A percentile compares a stretch with the other conserved stretches of the same genome.
Evolutionary conservation across 352 stramenopile species (phyloP).

Genomic region (Thalassiosira livingstoniorum): DNA sequence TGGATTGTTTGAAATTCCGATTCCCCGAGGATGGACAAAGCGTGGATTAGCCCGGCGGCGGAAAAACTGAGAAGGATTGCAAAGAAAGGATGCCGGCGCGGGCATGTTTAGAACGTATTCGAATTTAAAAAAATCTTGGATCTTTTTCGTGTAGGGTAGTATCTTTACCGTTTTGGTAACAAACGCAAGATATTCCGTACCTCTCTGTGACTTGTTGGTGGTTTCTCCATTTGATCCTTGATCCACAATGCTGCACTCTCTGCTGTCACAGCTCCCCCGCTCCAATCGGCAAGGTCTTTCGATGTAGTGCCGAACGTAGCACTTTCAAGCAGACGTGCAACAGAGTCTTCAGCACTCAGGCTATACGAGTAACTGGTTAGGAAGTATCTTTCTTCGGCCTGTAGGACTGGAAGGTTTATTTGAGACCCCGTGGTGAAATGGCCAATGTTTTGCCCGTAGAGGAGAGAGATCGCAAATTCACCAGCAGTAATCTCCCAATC

Average conservation of each 20-base stretch:
- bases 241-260: slow-evolving; percentile 53
- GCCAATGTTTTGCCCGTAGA: slow-evolving; percentile 47
- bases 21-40: slow-evolving; percentile 48
- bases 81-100: too few species aligned
- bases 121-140: too few species aligned
- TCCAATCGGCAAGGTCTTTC: slow-evolving; percentile 35
- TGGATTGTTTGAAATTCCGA: slow-evolving; percentile 54
- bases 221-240: slow-evolving; percentile 54
- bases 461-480: slow-evolving; percentile 54
- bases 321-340: slow-evolving; percentile 57
- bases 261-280: slow-evolving; percentile 23
- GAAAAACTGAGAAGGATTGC: too few species aligned
- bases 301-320: slow-evolving; percentile 64
- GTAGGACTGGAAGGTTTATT: slow-evolving; percentile 48
- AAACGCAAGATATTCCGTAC: too few species aligned
- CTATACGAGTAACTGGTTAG: slow-evolving; percentile 46
- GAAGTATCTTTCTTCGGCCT: slow-evolving; percentile 34
- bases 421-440: slow-evolving; percentile 45
- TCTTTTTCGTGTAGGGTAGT: too few species aligned
- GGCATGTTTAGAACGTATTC: too few species aligned
- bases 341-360: slow-evolving; percentile 25
- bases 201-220: slow-evolving; percentile 65
- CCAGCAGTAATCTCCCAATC: slow-evolving; percentile 62
- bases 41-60: too few species aligned
- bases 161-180: too few species aligned